phyloP scores from a whole-genome alignment of 2,329 filamentous ascomycete genomes.

The Pyrenophora seminiperda region DNA sequence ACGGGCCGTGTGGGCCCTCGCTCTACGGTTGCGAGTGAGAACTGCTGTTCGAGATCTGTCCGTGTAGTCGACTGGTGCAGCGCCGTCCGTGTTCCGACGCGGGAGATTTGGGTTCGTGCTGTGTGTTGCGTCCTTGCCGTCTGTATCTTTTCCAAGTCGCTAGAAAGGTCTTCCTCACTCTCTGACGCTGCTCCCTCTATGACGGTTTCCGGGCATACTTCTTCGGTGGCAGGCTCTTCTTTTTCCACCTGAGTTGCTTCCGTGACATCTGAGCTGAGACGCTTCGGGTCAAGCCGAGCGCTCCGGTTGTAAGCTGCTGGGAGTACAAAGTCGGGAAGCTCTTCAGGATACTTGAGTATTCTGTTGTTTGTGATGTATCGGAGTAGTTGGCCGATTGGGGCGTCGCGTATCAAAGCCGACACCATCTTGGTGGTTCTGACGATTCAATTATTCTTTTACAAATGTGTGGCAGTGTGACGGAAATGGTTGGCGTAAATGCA shows the following conservation, averaged over 20 bases:
- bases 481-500: background rate
- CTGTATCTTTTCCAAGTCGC: conserved; percentile 44
- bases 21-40: conserved; percentile 43
- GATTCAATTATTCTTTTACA: background rate
- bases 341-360: conserved; percentile 65
- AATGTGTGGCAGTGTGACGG: background rate
- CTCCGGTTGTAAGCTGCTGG: conserved; percentile 51
- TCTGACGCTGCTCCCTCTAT: conserved; percentile 28
- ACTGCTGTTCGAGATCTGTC: conserved; percentile 51
- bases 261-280: conserved; percentile 16
- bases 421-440: background rate
- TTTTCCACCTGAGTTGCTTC: conserved; percentile 11
- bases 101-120: conserved; percentile 37
- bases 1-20: conserved; percentile 45
- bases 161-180: conserved; percentile 22
- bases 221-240: conserved; percentile 32
- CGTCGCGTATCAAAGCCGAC: conserved; percentile 56
- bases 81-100: conserved; percentile 46
- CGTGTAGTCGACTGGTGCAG: conserved; percentile 44
- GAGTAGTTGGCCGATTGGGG: conserved; percentile 64
- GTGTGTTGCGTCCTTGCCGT: conserved; percentile 36
- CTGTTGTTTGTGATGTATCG: conserved; percentile 60
- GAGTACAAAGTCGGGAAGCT: conserved; percentile 60
- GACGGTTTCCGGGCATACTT: conserved; percentile 31
- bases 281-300: conserved; percentile 12